These are phyloP conservation scores for Clathrospora elynae DNA, from an alignment of 2,329 filamentous ascomycete species.

Conservation along the genomic window DNA sequence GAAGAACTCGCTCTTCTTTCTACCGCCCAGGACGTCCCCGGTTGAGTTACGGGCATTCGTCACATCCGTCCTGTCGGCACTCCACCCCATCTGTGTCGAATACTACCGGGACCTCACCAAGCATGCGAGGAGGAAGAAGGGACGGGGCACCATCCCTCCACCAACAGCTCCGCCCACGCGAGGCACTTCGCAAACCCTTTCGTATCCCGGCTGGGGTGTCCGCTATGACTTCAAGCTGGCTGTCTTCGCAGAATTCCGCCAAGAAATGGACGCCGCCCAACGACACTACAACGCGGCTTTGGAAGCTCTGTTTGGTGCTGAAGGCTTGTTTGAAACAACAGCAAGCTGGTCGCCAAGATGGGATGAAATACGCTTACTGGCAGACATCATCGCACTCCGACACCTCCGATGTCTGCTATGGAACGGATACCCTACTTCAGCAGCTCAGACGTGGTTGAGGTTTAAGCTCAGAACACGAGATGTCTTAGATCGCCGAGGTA, in stretches of 20 bases:
- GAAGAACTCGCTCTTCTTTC: conserved; percentile 79
- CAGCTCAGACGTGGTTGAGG: conserved; percentile 77
- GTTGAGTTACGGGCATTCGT: conserved; percentile 76
- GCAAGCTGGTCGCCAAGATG: conserved; percentile 89
- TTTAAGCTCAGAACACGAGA: conserved; percentile 77
- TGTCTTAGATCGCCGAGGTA: conserved; percentile 80
- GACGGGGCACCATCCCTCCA: conserved; percentile 75
- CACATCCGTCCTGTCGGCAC: conserved; percentile 70
- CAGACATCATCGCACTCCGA: conserved; percentile 80
- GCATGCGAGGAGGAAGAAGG: conserved; percentile 85
- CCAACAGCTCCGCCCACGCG: conserved; percentile 82
- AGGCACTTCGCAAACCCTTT: conserved; percentile 84
- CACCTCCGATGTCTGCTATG: conserved; percentile 82
- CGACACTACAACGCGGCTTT: conserved; percentile 88
- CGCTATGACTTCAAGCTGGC: conserved; percentile 94
- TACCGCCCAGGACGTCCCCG: conserved; percentile 73
- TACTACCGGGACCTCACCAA: conserved; percentile 96
- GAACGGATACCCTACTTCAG: conserved; percentile 76
- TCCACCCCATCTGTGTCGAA: conserved; percentile 78
- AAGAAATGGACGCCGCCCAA: conserved; percentile 86
- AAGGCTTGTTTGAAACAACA: conserved; percentile 81
- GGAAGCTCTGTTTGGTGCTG: conserved; percentile 77
- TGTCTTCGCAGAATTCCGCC: conserved; percentile 87
- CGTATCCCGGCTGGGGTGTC: conserved; percentile 85
- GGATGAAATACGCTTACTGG: conserved; percentile 87